A percentile compares a stretch with the other conserved stretches of the same genome.
Evolutionary conservation across 345 rosid genomes (phyloP).

Genomic region (Kernera saxatilis): DNA sequence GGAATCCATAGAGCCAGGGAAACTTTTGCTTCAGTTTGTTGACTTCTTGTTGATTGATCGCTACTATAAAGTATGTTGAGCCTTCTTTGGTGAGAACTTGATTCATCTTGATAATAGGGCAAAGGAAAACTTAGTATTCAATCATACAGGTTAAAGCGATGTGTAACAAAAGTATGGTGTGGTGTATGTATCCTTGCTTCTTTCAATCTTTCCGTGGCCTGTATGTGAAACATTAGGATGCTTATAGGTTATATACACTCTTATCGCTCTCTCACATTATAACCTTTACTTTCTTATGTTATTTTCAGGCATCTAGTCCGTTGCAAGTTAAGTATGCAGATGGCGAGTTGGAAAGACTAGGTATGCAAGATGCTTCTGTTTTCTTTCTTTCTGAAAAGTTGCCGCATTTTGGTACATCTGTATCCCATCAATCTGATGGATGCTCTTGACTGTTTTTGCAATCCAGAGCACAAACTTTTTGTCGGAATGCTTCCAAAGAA

Average conservation of each 20-base stretch:
- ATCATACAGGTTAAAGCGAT: not conserved
- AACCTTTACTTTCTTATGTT: constrained; percentile 6
- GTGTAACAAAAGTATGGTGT: not conserved
- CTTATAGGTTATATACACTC: not conserved
- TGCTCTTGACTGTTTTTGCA: constrained; percentile 14
- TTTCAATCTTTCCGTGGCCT: not conserved
- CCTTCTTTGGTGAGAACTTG: not conserved
- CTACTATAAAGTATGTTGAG: too few relatives aligned
- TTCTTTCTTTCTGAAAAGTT: not conserved
- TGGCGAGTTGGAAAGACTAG: constrained; percentile 98
- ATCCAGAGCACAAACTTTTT: constrained; percentile 93
- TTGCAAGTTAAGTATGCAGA: constrained; percentile 99
- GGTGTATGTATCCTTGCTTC: not conserved
- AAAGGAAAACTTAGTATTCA: not conserved
- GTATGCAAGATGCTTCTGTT: constrained; percentile 27
- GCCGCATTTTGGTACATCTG: not conserved
- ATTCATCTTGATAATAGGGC: constrained; percentile 1
- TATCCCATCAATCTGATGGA: not conserved
- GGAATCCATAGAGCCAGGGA: not conserved
- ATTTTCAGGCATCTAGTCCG: constrained; percentile 88
- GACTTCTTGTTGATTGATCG: not conserved
- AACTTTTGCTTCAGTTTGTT: not conserved
- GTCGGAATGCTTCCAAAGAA: constrained; percentile 99
- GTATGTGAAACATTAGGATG: not conserved
- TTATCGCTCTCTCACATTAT: not conserved